phyloP scores from a whole-genome alignment of 2,329 filamentous ascomycete genomes.

The Colletotrichum tabaci region DNA sequence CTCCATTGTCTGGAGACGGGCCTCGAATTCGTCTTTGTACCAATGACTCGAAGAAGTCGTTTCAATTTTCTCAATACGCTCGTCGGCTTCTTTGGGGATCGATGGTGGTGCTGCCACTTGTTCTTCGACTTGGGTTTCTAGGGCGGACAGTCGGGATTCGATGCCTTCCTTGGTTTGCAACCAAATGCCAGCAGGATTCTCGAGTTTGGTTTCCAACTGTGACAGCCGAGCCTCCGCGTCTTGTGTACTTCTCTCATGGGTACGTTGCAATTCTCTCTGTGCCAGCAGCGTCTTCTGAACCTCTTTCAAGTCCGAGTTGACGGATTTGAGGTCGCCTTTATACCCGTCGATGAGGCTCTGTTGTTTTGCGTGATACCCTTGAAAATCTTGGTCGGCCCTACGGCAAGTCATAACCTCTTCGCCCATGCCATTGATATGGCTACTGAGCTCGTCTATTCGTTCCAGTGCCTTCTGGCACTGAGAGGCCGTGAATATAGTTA shows the following conservation, averaged over 20 bases:
- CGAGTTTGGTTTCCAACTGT: background rate
- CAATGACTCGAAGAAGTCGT: background rate
- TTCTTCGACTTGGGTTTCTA: background rate
- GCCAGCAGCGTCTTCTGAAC: background rate
- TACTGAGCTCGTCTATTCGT: constrained; percentile 6
- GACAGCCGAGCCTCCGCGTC: background rate
- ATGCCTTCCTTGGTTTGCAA: background rate
- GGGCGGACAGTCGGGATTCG: background rate
- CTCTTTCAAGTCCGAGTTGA: background rate
- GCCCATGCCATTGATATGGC: background rate
- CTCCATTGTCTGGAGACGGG: constrained; percentile 20
- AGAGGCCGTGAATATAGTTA: constrained; percentile 21
- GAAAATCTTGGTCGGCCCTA: background rate
- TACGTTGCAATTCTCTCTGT: background rate
- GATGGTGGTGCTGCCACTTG: background rate
- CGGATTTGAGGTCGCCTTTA: background rate
- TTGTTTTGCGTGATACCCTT: background rate
- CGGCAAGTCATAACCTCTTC: constrained; percentile 1
- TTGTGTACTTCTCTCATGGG: background rate
- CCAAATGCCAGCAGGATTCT: background rate
- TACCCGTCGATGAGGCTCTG: background rate
- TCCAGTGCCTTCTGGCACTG: constrained; percentile 23
- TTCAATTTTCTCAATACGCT: background rate
- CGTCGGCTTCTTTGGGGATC: background rate
- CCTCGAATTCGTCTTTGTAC: background rate